Evolutionary conservation across 129 eudicot genomes (phyloP).

Genomic region (Chrysanthemum makinoi): DNA sequence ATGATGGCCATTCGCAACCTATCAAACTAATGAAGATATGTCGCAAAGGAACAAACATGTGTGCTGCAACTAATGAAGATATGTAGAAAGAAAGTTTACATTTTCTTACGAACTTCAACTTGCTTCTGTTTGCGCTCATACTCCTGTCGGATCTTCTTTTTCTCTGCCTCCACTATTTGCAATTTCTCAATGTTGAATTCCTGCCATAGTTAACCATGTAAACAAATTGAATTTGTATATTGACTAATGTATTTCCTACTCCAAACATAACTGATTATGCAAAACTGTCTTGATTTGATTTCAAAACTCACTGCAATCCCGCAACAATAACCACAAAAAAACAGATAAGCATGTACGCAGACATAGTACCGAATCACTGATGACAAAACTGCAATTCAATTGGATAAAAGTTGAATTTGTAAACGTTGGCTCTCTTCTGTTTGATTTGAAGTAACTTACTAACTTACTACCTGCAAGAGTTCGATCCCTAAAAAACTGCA

Average conservation of each 20-base stretch:
- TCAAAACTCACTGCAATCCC: slow-evolving; percentile 3
- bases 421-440: no score
- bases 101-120: slow-evolving; percentile 84
- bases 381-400: neutral
- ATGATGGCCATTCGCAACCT: slow-evolving; percentile 14
- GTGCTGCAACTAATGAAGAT: neutral
- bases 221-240: neutral
- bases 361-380: slow-evolving; percentile 2
- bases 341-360: neutral
- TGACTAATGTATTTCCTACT: neutral
- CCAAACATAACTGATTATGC: neutral
- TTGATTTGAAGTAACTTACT: neutral
- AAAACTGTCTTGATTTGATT: neutral
- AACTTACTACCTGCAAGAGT: slow-evolving; percentile 1
- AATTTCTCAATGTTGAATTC: slow-evolving; percentile 91
- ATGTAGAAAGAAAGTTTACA: slow-evolving; percentile 39
- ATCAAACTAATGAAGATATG: neutral
- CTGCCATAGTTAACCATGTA: slow-evolving; percentile 27
- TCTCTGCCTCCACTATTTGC: slow-evolving; percentile 95
- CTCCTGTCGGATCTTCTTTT: slow-evolving; percentile 95
- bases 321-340: slow-evolving; percentile 3
- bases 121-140: slow-evolving; percentile 93
- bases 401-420: neutral
- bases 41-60: neutral
- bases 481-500: neutral